Conservation (phyloP, 2,329 filamentous ascomycete species). For the Tolypocladium endophyticum region DNA sequence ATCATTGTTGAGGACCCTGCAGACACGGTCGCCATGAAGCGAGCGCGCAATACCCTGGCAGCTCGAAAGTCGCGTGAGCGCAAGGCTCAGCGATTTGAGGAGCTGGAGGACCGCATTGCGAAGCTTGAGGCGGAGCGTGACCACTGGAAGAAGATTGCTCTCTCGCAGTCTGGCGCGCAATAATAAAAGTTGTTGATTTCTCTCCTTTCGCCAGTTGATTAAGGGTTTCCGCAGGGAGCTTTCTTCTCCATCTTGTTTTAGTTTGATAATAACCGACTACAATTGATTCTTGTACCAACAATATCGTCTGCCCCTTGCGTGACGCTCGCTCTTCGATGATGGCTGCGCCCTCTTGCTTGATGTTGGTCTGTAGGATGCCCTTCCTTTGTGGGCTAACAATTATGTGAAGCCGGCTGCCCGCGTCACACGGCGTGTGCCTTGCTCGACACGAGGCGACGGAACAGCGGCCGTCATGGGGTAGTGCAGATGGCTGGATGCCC, state of each 20-base stretch:
- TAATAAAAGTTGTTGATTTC: slow-evolving; percentile 5
- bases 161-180: slow-evolving; percentile 20
- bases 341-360: too few species aligned
- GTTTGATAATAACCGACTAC: not conserved
- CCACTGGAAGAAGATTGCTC: slow-evolving; percentile 51
- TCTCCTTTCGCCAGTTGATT: slow-evolving; percentile 3
- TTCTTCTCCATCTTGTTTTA: not conserved
- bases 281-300: not conserved
- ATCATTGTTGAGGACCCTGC: slow-evolving; percentile 65
- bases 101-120: slow-evolving; percentile 62
- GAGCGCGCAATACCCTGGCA: slow-evolving; percentile 85
- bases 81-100: slow-evolving; percentile 67
- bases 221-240: not conserved
- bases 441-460: not conserved
- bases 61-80: slow-evolving; percentile 87
- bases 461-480: not conserved
- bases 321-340: too few species aligned
- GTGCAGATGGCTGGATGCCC: not conserved
- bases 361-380: too few species aligned
- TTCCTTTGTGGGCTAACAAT: too few species aligned
- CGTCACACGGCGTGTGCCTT: not conserved
- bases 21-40: slow-evolving; percentile 78
- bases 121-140: slow-evolving; percentile 57
- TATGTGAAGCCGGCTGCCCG: not conserved
- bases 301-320: not conserved